Evolutionary conservation across 1,284 basidiomycete genomes (phyloP), one percentile per base, ranked within the genome.

Genomic region (Erythrobasidium hasegawianum): DNA sequence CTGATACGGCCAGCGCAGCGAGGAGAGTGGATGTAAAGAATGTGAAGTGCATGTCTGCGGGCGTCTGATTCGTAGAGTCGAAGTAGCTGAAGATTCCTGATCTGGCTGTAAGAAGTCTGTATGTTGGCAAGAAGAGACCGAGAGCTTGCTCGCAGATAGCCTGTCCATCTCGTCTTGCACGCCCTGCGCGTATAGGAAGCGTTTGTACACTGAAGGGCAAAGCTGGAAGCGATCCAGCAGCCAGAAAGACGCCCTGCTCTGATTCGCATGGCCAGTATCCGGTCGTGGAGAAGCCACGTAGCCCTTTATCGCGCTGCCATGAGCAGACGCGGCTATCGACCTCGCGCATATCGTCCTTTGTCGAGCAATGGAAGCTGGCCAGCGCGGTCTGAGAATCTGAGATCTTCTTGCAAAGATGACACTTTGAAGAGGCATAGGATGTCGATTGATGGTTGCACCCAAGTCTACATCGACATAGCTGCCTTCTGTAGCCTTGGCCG

Each of bases 401-500:
- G n/a, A 41, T 41, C 40, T n/a, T 11, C 40, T 41, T n/a, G 40
- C n/a, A 41, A n/a, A 10, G 40, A 10, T 41, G 10, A 4, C 38
- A 47, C 52, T 24, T 45, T 67, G 11, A 26, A 14, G 33, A 16
- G 38, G 9, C 50, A 27, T 27, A 27, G 47, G 47, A 8, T 14
- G 26, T 29, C 41, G 22, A 5, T 59, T 27, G n/a, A n/a, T n/a
- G n/a, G n/a, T n/a, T n/a, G n/a, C n/a, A n/a, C n/a, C n/a, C n/a
- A n/a, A n/a, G n/a, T n/a, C n/a, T n/a, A 59, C 26, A 60, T 40
- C 18, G 65, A 60, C 65, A 49, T 24, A 2, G 41, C 58, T 1
- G 65, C 49, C 18, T 60, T 61, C 29, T 67, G 66, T 43, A 81
- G 66, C 14, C 80, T 68, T 0, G 90, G 86, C 39, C 85, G 80